Evolutionary conservation across 345 rosid genomes (phyloP), one percentile per base, ranked within the genome.

Genomic region (Reutealis trisperma): DNA sequence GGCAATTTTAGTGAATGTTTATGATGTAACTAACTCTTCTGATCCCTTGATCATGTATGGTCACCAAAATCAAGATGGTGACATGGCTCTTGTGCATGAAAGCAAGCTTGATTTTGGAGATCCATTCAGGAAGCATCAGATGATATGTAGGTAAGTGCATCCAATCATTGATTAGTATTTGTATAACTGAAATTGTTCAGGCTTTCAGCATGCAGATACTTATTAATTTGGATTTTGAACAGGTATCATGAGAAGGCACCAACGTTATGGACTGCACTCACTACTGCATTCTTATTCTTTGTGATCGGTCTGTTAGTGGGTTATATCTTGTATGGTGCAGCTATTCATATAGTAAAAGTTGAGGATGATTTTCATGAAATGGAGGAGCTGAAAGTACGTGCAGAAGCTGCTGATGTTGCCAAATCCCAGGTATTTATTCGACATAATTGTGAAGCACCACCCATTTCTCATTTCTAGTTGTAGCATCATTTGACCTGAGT

Each of bases 341-440:
- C 85, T 13, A 83, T 77, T 67, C 99, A 90, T 85, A 92, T 92
- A 78, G 97, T 96, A 37, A 90, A 91, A 83, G 97, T 96, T 1
- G 98, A 96, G 84, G 98, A 92, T 75, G 96, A 88, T 84, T 92
- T 86, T 80, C 90, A 88, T 51, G 85, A 91, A 82, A 96, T 93
- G 98, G 83, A 96, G 82, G 92, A 85, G 71, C 84, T 96, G 13
- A 96, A 91, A 85, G 94, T 75, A 37, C 89, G 84, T 83, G 99
- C 99, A 65, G 99, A 96, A 86, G 98, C 97, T 80, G 99, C 99
- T 68, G 99, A 96, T 86, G 90, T 93, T 51, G 98, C 99, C 55
- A 96, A 96, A 85, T 96, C 99, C 2, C 98, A 91, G 93, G 96
- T 90, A 76, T 15, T 27, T 21, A 19, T 15, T 47, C 55, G 34